These are phyloP conservation scores for Neurospora sp. DNA, from an alignment of 495 filamentous ascomycete species.

Conservation along the genomic window DNA sequence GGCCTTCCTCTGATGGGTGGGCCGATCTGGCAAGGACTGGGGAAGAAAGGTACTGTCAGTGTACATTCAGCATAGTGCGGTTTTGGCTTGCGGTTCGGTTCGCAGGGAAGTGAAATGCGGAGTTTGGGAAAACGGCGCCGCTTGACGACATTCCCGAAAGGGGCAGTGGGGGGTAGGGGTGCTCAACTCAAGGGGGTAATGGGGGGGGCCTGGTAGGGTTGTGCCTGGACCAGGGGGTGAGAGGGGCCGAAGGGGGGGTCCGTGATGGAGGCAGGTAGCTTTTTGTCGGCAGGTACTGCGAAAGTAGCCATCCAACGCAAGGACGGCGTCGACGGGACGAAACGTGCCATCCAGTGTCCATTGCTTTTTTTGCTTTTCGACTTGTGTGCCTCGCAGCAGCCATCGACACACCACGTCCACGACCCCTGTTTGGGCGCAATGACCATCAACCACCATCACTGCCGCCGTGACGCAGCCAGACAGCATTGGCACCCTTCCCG, in stretches of 20 bases:
- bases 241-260: not conserved
- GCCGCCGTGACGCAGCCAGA: not conserved
- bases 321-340: not conserved
- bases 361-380: not conserved
- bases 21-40: slow-evolving; percentile 12
- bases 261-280: not conserved
- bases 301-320: not conserved
- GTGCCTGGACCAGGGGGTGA: slow-evolving; percentile 2
- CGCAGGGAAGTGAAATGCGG: slow-evolving; percentile 17
- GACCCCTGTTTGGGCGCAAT: not conserved
- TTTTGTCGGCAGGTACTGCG: not conserved
- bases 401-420: not conserved
- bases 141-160: slow-evolving; percentile 25
- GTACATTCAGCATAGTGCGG: not conserved
- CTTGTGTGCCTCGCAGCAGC: not conserved
- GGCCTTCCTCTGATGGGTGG: not conserved
- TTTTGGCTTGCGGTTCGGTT: slow-evolving; percentile 9
- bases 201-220: not conserved
- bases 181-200: not conserved
- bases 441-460: not conserved
- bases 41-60: not conserved
- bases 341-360: not conserved
- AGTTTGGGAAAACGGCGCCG: slow-evolving; percentile 22
- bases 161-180: slow-evolving; percentile 2
- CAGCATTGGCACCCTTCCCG: not conserved